A percentile compares a stretch with the other conserved stretches of the same genome.
phyloP scores from a whole-genome alignment of 148 eudicot species.

The Talinum fruticosum region DNA sequence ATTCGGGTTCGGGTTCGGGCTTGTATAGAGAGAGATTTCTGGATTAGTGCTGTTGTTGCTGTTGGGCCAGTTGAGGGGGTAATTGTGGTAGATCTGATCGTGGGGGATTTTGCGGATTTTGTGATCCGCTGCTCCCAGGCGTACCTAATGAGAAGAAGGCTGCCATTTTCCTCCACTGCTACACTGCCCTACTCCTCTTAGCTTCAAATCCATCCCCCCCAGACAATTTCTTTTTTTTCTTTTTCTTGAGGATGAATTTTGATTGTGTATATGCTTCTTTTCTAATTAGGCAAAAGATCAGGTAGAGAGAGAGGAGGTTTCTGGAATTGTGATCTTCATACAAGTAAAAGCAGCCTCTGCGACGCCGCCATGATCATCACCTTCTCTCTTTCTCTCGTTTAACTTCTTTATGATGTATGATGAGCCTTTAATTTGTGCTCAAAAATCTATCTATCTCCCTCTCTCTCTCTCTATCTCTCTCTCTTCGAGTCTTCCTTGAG shows the following conservation, averaged over 20 bases:
- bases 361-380: conserved; percentile 78
- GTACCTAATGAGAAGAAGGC: conserved; percentile 66
- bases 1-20: too few relatives aligned
- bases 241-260: background rate
- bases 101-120: conserved; percentile 1
- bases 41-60: conserved; percentile 10
- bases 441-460: too few relatives aligned
- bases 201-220: background rate
- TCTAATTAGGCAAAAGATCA: background rate
- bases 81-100: conserved; percentile 2
- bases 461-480: background rate
- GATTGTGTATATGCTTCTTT: background rate
- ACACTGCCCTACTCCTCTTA: too few relatives aligned
- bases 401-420: background rate
- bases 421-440: background rate
- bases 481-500: too few relatives aligned
- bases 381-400: background rate
- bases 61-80: conserved; percentile 26
- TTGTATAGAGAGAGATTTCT: conserved; percentile 41
- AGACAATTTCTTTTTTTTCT: too few relatives aligned
- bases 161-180: too few relatives aligned
- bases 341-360: conserved; percentile 61
- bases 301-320: conserved; percentile 7
- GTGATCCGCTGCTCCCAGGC: conserved; percentile 27
- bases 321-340: background rate